phyloP scores from a whole-genome alignment of 1,284 basidiomycete species.

The Uromyces viciae-fabae region DNA sequence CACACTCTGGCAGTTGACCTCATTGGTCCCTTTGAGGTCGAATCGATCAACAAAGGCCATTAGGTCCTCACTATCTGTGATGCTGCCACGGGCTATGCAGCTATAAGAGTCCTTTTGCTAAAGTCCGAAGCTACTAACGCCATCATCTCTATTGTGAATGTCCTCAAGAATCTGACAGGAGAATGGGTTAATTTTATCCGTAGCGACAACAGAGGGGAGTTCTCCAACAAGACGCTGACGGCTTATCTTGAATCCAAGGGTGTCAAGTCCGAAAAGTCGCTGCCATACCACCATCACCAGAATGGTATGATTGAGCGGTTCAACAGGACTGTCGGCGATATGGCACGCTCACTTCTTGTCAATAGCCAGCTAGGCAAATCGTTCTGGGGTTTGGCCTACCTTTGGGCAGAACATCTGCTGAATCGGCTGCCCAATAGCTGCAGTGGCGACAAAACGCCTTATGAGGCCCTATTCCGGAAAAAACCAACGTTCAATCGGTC shows the following conservation, averaged over 20 bases:
- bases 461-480: background rate
- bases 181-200: background rate
- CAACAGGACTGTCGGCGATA: background rate
- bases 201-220: constrained; percentile 15
- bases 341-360: background rate
- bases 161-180: background rate
- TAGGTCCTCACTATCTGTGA: background rate
- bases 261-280: background rate
- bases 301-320: constrained; percentile 7
- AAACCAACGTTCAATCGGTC: background rate
- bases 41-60: background rate
- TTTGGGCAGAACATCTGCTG: constrained; percentile 3
- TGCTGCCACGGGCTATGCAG: background rate
- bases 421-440: constrained; percentile 12
- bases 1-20: background rate
- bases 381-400: constrained; percentile 3
- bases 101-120: too few species aligned
- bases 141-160: background rate
- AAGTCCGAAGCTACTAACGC: background rate
- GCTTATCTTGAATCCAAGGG: background rate
- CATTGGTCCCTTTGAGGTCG: constrained; percentile 13
- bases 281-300: constrained; percentile 27
- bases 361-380: background rate
- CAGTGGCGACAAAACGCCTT: background rate
- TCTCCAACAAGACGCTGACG: background rate